These are phyloP conservation scores for Cicer bijugum DNA, from an alignment of 306 rosid genomes.

Conservation along the genomic window DNA sequence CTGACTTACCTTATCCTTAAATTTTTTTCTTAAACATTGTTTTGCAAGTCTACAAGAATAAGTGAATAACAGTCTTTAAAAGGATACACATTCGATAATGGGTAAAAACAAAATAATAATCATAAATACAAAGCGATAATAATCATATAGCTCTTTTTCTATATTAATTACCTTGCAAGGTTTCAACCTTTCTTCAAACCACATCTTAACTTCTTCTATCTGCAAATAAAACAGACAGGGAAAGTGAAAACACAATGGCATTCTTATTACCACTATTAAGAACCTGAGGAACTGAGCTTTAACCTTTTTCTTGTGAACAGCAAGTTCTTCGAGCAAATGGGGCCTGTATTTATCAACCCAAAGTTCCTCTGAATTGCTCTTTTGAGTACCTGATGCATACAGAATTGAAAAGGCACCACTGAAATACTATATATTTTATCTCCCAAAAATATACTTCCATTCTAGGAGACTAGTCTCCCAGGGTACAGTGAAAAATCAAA, in stretches of 20 bases:
- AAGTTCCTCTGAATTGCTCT: constrained; percentile 55
- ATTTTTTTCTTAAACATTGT: background rate
- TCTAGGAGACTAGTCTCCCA: background rate
- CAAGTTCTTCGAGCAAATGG: constrained; percentile 70
- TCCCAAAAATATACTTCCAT: background rate
- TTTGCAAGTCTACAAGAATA: constrained; percentile 20
- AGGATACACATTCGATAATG: constrained; percentile 3
- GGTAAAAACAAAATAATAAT: constrained; percentile 11
- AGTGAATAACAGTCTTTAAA: constrained; percentile 20
- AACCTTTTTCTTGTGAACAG: constrained; percentile 94
- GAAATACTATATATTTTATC: constrained; percentile 4
- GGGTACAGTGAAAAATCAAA: background rate
- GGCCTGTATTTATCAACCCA: constrained; percentile 93
- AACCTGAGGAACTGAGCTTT: constrained; percentile 24
- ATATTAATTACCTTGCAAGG: constrained; percentile 64
- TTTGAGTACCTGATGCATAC: constrained; percentile 54
- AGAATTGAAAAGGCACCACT: constrained; percentile 11
- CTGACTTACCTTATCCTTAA: constrained; percentile 29
- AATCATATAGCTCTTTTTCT: constrained; percentile 1
- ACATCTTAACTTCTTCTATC: constrained; percentile 79
- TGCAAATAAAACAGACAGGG: constrained; percentile 45
- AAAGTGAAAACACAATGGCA: constrained; percentile 18
- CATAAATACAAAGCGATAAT: background rate
- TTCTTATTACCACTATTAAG: constrained; percentile 33
- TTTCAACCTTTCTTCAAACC: constrained; percentile 83